A percentile compares a stretch with the other conserved stretches of the same genome.
Evolutionary conservation across 2,329 filamentous ascomycete species (phyloP).

Genomic region (Cylindrodendrum hubeiense): DNA sequence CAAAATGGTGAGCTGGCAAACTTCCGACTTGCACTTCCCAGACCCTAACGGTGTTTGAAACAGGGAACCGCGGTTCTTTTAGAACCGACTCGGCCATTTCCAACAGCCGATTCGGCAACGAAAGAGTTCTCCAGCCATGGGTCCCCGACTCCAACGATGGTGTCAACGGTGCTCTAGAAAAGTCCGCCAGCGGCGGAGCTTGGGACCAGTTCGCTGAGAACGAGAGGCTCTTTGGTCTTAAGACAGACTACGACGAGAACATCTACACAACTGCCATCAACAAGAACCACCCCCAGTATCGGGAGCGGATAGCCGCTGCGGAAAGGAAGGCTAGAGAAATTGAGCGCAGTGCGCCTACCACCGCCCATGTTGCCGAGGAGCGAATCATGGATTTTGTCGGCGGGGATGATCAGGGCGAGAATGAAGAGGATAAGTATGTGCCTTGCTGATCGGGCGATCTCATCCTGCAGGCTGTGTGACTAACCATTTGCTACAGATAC

Average conservation of each 20-base stretch:
- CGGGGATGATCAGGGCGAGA: conserved; percentile 74
- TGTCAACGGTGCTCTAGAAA: conserved; percentile 80
- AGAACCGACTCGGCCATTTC: conserved; percentile 92
- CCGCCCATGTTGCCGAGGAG: conserved; percentile 91
- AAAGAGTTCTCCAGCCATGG: conserved; percentile 86
- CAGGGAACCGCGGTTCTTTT: conserved; percentile 78
- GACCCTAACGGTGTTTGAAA: conserved; percentile 21
- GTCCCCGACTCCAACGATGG: conserved; percentile 73
- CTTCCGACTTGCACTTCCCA: background rate
- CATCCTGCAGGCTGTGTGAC: conserved; percentile 12
- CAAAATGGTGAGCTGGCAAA: conserved; percentile 52
- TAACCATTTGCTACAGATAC: conserved; percentile 69
- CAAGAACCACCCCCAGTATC: conserved; percentile 84
- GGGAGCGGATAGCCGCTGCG: conserved; percentile 80
- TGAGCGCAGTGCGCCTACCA: conserved; percentile 78
- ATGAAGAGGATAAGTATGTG: conserved; percentile 92
- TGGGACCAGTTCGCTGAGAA: conserved; percentile 98
- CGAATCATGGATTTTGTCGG: conserved; percentile 78
- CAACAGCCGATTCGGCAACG: conserved; percentile 74
- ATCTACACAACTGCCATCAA: conserved; percentile 95
- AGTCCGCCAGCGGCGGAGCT: conserved; percentile 57
- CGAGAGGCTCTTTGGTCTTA: conserved; percentile 86
- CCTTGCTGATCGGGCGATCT: background rate
- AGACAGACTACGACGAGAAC: conserved; percentile 92
- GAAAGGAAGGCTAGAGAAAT: conserved; percentile 92